A percentile compares a stretch with the other conserved stretches of the same genome.
Conservation (phyloP, 169 alveolate species). For the Besnoitia besnoiti region DNA sequence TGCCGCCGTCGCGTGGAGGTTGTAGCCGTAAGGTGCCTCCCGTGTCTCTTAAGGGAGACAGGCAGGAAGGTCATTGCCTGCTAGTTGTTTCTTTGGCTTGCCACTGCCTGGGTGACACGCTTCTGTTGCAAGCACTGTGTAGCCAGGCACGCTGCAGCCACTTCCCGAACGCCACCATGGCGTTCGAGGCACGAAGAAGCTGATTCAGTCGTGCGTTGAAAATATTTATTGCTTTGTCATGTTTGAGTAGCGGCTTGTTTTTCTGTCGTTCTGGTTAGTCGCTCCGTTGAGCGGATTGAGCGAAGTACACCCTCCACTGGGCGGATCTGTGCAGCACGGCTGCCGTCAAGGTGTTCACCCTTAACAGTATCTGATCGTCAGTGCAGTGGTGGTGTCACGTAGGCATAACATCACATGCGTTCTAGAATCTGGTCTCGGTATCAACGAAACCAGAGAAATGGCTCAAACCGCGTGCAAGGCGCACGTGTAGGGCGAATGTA, state of each 20-base stretch:
- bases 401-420: background rate
- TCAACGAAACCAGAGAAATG: too few relatives aligned
- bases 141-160: background rate
- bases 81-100: background rate
- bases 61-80: background rate
- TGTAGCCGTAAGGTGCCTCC: too few relatives aligned
- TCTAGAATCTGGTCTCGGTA: background rate
- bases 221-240: too few relatives aligned
- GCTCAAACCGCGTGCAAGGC: too few relatives aligned
- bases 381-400: background rate
- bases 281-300: background rate
- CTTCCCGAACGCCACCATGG: too few relatives aligned
- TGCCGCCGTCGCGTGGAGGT: too few relatives aligned
- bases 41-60: background rate
- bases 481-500: too few relatives aligned
- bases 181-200: too few relatives aligned
- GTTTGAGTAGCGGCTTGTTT: background rate
- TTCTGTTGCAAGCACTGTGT: background rate
- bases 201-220: too few relatives aligned
- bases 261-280: background rate
- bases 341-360: too few relatives aligned
- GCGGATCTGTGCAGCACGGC: too few relatives aligned
- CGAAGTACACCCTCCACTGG: background rate
- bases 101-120: background rate
- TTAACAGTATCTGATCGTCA: too few relatives aligned